These are phyloP conservation scores for Umbelopsis ramanniana DNA, from an alignment of 192 early-diverging fungal genomes.

Conservation along the genomic window DNA sequence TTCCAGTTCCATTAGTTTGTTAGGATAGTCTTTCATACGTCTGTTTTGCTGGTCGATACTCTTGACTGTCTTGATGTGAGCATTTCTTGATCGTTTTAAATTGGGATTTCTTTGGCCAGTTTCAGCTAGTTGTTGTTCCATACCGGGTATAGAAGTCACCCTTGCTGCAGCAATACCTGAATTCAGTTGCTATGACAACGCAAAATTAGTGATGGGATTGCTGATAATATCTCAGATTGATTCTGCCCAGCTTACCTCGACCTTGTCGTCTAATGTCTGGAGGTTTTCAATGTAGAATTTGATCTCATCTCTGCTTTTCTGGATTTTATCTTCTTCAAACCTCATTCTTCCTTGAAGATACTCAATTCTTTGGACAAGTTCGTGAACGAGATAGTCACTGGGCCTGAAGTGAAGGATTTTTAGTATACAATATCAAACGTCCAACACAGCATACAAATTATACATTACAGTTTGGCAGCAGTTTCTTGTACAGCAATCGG, in stretches of 20 bases:
- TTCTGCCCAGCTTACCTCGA: background rate
- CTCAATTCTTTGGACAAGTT: background rate
- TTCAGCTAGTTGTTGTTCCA: conserved; percentile 7
- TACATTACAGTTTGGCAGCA: conserved; percentile 1
- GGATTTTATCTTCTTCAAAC: conserved; percentile 3
- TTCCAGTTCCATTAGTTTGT: background rate
- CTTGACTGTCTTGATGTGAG: conserved; percentile 9
- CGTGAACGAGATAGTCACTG: background rate
- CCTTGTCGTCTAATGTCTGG: background rate
- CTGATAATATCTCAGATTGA: background rate
- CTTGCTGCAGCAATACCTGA: background rate
- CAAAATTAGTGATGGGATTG: background rate
- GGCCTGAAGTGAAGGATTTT: background rate
- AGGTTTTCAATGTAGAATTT: conserved; percentile 1
- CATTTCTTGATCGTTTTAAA: conserved; percentile 4
- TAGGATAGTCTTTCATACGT: conserved; percentile 9
- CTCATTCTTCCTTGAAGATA: background rate
- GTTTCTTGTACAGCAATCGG: background rate
- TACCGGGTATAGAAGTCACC: background rate
- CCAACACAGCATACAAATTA: background rate
- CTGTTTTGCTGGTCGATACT: conserved; percentile 18
- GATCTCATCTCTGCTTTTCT: background rate
- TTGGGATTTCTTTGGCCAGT: conserved; percentile 6
- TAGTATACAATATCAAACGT: background rate
- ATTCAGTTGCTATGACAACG: background rate